These are phyloP conservation scores for Solanum acaule DNA, from an alignment of 257 asterid genomes.

Conservation along the genomic window DNA sequence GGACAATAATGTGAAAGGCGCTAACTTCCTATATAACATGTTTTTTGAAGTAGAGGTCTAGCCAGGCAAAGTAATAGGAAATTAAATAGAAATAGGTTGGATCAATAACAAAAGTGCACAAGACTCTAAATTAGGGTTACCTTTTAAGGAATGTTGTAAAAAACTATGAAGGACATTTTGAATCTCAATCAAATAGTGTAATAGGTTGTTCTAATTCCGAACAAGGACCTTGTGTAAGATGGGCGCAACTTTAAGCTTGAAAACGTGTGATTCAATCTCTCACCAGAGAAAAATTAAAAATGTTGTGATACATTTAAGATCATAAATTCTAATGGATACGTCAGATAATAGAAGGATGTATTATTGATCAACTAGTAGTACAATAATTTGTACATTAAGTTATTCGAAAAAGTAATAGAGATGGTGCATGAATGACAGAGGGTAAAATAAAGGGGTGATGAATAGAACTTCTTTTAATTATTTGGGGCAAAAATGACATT, in stretches of 20 bases:
- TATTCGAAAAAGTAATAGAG: neutral
- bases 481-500: constrained; percentile 2
- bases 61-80: too few species aligned
- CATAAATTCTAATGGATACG: neutral
- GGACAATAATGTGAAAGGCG: too few species aligned
- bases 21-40: too few species aligned
- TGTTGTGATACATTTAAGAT: neutral
- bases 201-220: neutral
- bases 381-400: neutral
- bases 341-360: neutral
- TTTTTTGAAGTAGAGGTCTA: too few species aligned
- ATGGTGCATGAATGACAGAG: neutral
- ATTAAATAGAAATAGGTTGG: too few species aligned
- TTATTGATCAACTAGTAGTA: neutral
- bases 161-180: too few species aligned
- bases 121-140: neutral
- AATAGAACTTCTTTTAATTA: neutral
- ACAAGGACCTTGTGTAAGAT: neutral
- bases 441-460: neutral
- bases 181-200: neutral
- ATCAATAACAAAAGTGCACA: too few species aligned
- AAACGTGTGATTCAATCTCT: too few species aligned
- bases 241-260: rapidly evolving
- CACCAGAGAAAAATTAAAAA: neutral
- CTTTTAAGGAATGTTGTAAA: neutral